Base-by-base conservation (phyloP, 441 rosid species). In the Aquilaria agallochum region DNA sequence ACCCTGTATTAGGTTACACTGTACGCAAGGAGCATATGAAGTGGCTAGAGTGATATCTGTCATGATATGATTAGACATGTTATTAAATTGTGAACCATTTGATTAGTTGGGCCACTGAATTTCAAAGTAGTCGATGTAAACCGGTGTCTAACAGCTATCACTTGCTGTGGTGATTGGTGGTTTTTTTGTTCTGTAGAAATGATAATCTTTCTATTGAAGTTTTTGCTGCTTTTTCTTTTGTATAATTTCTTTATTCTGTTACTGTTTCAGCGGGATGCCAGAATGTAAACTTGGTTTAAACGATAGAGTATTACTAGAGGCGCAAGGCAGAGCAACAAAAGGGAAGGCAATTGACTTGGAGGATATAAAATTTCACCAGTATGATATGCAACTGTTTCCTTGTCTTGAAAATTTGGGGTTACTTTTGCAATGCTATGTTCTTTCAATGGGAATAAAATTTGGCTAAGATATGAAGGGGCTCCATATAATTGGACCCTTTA, bases 341-440 rank as follows among this genome's bases (percentile, higher is more conserved):
- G 99, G 99, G 59, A 95, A 95, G 80, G 92, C 98, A 50, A 92
- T 95, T 60, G 99, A 95, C 72, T 79, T 95, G 78, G 99, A 95
- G 64, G 99, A 95, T 65, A 92, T 90, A 65, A 95, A 94, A 72
- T 94, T 94, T 75, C 98, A 94, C 74, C 96, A 94, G 98, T 94
- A 87, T 11, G 89, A 74, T 45, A 53, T 65, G 33, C 53, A 64
- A 53, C 46, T 62, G 48, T 65, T 48, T 56, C 55, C 31, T 71
- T 34, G 67, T 45, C 72, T 63, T 49, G n/a, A 58, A 65, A 44
- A 69, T 56, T 62, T 55, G 27, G 62, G 32, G 64, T 48, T 31
- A 11, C 59, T 32, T 11, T 11, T 59, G 53, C 13, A 15, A 55
- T 59, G 27, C 55, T 47, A 11, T 52, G 33, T 3, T 36, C 27